A percentile compares a stretch with the other conserved stretches of the same genome.
Conservation (phyloP, 345 rosid species). For the Brassica nigra region DNA sequence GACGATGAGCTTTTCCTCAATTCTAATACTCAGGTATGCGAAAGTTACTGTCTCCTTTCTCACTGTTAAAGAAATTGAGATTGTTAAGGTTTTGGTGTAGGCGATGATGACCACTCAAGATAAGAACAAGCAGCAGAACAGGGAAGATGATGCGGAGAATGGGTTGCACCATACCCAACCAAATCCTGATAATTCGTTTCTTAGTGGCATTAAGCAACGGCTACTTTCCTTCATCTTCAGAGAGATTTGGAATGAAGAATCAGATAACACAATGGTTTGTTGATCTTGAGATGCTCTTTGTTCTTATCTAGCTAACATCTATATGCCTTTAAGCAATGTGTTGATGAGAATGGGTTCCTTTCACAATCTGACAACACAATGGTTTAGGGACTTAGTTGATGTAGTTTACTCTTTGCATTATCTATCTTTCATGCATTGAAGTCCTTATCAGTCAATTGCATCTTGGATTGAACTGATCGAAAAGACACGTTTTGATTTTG, state of each 20-base stretch:
- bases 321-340: no score
- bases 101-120: conserved; percentile 52
- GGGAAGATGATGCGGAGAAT: conserved; percentile 49
- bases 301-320: no score
- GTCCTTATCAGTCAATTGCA: not conserved
- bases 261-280: conserved; percentile 61
- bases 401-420: not conserved
- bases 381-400: conserved; percentile 46
- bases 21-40: conserved; percentile 73
- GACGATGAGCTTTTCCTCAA: conserved; percentile 92
- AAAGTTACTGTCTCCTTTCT: not conserved
- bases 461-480: conserved; percentile 31
- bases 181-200: conserved; percentile 50
- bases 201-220: conserved; percentile 89
- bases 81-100: conserved; percentile 39
- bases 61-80: not conserved
- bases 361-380: conserved; percentile 50
- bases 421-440: not conserved
- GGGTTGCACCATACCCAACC: conserved; percentile 47
- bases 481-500: conserved; percentile 23
- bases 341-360: no score
- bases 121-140: conserved; percentile 51
- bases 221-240: conserved; percentile 87
- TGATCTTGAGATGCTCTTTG: not conserved
- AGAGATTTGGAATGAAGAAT: conserved; percentile 80